These are phyloP conservation scores for Tricholoma terreum DNA, from an alignment of 768 basidiomycete genomes.

Conservation along the genomic window DNA sequence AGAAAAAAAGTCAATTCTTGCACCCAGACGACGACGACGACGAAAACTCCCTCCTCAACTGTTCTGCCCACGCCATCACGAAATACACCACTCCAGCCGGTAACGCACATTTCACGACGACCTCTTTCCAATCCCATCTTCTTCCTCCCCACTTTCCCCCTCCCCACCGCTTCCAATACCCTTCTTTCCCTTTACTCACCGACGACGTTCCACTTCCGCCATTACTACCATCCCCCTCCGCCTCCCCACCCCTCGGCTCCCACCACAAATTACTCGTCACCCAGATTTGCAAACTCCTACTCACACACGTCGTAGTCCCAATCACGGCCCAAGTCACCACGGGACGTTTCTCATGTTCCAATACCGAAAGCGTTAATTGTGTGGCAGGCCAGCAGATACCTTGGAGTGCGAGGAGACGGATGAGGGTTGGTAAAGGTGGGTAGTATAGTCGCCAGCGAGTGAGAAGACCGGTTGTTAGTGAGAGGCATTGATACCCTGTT, in stretches of 20 bases:
- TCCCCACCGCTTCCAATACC: slow-evolving; percentile 40
- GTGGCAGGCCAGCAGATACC: slow-evolving; percentile 97
- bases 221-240: not conserved
- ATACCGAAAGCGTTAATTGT: slow-evolving; percentile 73
- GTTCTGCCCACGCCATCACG: slow-evolving; percentile 75
- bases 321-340: slow-evolving; percentile 90
- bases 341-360: slow-evolving; percentile 68
- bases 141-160: slow-evolving; percentile 56
- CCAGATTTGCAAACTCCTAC: slow-evolving; percentile 88
- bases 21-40: too few species aligned
- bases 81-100: slow-evolving; percentile 76
- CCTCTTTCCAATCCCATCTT: slow-evolving; percentile 79
- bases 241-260: slow-evolving; percentile 32
- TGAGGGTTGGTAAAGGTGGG: slow-evolving; percentile 80
- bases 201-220: not conserved
- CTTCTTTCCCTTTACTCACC: slow-evolving; percentile 11
- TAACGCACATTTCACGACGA: slow-evolving; percentile 64
- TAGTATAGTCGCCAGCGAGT: slow-evolving; percentile 92
- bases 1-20: too few species aligned
- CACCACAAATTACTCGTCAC: slow-evolving; percentile 86
- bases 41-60: slow-evolving; percentile 44
- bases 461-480: slow-evolving; percentile 84
- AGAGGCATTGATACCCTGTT: slow-evolving; percentile 87
- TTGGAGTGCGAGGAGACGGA: slow-evolving; percentile 89
- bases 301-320: slow-evolving; percentile 82